A percentile compares a stretch with the other conserved stretches of the same genome.
phyloP scores from a whole-genome alignment of 305 asterid genomes.

The Solanum aculeatissimum region DNA sequence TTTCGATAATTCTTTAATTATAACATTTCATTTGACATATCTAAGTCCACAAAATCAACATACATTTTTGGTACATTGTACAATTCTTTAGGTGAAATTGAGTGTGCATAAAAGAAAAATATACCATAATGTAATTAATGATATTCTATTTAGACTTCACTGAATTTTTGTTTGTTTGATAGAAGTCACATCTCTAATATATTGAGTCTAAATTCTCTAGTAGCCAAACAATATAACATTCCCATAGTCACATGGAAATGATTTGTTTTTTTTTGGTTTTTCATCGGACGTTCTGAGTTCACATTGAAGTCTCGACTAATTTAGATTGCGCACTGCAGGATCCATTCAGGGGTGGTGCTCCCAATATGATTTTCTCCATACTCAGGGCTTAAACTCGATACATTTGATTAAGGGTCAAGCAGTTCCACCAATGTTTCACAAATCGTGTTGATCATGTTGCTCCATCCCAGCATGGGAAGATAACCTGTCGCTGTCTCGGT shows the following conservation, averaged over 20 bases:
- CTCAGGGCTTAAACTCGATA: too few relatives aligned
- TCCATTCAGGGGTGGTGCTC: too few relatives aligned
- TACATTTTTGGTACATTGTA: too few relatives aligned
- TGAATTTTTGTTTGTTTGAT: neutral
- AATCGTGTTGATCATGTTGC: neutral
- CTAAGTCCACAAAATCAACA: too few relatives aligned
- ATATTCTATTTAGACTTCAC: neutral
- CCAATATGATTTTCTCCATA: fast-evolving
- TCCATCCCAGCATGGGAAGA: too few relatives aligned
- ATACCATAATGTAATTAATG: neutral
- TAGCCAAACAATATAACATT: neutral
- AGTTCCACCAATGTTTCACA: too few relatives aligned
- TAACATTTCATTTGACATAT: neutral
- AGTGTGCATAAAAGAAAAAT: neutral
- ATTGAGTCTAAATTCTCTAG: neutral
- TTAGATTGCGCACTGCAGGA: too few relatives aligned
- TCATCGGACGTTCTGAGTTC: too few relatives aligned
- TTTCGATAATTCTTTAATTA: neutral
- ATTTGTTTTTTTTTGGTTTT: too few relatives aligned
- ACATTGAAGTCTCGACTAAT: too few relatives aligned
- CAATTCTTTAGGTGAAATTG: neutral
- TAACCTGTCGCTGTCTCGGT: too few relatives aligned
- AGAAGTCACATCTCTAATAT: neutral
- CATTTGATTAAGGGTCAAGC: too few relatives aligned
- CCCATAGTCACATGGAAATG: neutral